phyloP scores from a whole-genome alignment of 306 rosid species.

The Crotalaria pallida region DNA sequence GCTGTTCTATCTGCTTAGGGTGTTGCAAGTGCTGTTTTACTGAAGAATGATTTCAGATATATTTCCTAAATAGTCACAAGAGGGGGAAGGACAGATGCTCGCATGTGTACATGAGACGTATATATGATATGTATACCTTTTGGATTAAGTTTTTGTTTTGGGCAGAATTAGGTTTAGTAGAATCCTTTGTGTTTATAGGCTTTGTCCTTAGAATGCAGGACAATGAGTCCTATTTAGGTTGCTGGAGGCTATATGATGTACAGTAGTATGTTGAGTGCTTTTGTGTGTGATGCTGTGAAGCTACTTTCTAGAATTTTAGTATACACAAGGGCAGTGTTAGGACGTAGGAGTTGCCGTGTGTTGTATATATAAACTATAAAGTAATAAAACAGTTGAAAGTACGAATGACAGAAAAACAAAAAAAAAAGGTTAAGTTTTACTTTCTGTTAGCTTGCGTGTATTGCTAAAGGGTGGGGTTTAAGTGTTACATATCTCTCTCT shows the following conservation, averaged over 20 bases:
- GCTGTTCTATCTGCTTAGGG: conserved; percentile 53
- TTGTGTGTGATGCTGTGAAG: conserved; percentile 17
- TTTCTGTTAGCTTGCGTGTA: too few relatives aligned
- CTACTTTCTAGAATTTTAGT: conserved; percentile 11
- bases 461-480: too few relatives aligned
- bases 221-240: conserved; percentile 29
- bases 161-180: conserved; percentile 6
- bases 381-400: conserved; percentile 14
- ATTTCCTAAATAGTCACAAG: conserved; percentile 4
- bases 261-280: conserved; percentile 40
- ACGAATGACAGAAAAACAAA: background rate
- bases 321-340: background rate
- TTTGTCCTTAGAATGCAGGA: conserved; percentile 24
- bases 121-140: background rate
- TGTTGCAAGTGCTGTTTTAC: conserved; percentile 8
- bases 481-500: too few relatives aligned
- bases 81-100: conserved; percentile 9
- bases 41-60: background rate
- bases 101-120: conserved; percentile 13
- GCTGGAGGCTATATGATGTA: conserved; percentile 46
- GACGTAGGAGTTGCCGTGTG: conserved; percentile 14
- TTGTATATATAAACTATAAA: conserved; percentile 28
- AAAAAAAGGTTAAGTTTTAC: background rate
- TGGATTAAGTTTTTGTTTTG: conserved; percentile 11
- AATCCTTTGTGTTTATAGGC: conserved; percentile 18